Evolutionary conservation across 2,329 filamentous ascomycete species (phyloP).

Genomic region (Massarina eburnea): DNA sequence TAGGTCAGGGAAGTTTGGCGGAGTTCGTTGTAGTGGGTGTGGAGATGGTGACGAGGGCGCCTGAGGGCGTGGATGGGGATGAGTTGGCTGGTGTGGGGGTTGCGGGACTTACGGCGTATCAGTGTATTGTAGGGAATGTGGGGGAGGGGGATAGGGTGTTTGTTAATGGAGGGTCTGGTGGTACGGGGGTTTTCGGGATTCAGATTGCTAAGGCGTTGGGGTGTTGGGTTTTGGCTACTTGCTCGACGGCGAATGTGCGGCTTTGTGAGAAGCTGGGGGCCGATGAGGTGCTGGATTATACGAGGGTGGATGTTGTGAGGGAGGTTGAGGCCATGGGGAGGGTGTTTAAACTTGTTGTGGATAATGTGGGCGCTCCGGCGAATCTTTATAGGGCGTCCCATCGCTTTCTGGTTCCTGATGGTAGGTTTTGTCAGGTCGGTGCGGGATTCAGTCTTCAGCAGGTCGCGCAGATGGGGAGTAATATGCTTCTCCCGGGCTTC

Average conservation of each 20-base stretch:
- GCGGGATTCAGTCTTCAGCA: constrained; percentile 15
- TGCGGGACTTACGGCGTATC: constrained; percentile 44
- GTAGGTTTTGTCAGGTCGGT: constrained; percentile 49
- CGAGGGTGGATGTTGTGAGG: constrained; percentile 50
- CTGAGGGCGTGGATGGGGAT: constrained; percentile 28
- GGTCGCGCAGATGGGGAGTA: constrained; percentile 35
- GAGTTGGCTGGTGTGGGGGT: constrained; percentile 42
- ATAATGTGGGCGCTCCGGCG: constrained; percentile 57
- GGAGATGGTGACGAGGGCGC: constrained; percentile 22
- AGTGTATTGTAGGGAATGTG: constrained; percentile 40
- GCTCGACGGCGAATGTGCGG: constrained; percentile 59
- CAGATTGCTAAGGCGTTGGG: constrained; percentile 65
- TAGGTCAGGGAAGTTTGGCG: constrained; percentile 39
- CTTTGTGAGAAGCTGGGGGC: constrained; percentile 62
- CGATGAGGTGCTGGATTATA: constrained; percentile 66
- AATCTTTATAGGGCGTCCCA: constrained; percentile 58
- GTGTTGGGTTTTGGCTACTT: constrained; percentile 61
- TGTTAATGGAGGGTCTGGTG: constrained; percentile 66
- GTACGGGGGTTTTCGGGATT: constrained; percentile 61
- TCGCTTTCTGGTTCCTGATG: constrained; percentile 52
- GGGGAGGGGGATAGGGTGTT: constrained; percentile 56
- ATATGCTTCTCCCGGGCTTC: constrained; percentile 48
- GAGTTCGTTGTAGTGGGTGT: constrained; percentile 40
- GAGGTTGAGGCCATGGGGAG: constrained; percentile 51
- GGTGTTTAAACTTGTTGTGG: constrained; percentile 58